phyloP scores from a whole-genome alignment of 768 basidiomycete genomes.

The Solioccasus polychromus region DNA sequence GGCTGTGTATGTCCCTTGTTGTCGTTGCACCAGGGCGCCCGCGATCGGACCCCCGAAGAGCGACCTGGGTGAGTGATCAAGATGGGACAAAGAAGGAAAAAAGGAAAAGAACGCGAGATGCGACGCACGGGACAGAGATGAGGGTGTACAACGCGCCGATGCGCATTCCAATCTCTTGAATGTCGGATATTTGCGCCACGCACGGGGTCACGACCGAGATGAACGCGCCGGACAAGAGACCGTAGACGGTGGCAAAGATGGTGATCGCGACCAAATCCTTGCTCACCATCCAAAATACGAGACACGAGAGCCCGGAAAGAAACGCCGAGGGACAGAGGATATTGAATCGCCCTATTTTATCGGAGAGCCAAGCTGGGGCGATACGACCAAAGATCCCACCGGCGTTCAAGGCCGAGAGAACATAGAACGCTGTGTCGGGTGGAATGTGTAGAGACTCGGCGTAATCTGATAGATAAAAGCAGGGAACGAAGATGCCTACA shows the following conservation, averaged over 20 bases:
- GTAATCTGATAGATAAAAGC: conserved; percentile 67
- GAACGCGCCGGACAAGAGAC: conserved; percentile 66
- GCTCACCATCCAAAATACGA: conserved; percentile 56
- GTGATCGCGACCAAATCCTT: conserved; percentile 40
- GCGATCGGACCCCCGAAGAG: conserved; percentile 64
- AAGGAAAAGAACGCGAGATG: no score
- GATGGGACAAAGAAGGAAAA: no score
- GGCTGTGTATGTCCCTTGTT: conserved; percentile 44
- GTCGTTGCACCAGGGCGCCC: conserved; percentile 49
- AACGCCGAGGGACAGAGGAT: conserved; percentile 61
- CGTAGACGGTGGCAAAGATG: conserved; percentile 55
- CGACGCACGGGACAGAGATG: conserved; percentile 69
- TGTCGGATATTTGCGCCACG: conserved; percentile 62
- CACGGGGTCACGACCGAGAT: conserved; percentile 67
- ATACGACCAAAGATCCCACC: conserved; percentile 66
- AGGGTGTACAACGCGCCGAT: conserved; percentile 65
- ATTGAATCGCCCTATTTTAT: conserved; percentile 65
- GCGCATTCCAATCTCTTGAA: conserved; percentile 54
- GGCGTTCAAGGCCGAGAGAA: conserved; percentile 67
- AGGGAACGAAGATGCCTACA: conserved; percentile 67
- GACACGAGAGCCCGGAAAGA: conserved; percentile 56
- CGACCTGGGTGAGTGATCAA: conserved; percentile 47
- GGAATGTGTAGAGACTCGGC: conserved; percentile 41
- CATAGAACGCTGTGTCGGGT: conserved; percentile 44
- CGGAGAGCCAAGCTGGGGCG: conserved; percentile 60